These are phyloP conservation scores for Globomyces sp. DNA, from an alignment of 371 early-diverging fungal genomes.

Conservation along the genomic window DNA sequence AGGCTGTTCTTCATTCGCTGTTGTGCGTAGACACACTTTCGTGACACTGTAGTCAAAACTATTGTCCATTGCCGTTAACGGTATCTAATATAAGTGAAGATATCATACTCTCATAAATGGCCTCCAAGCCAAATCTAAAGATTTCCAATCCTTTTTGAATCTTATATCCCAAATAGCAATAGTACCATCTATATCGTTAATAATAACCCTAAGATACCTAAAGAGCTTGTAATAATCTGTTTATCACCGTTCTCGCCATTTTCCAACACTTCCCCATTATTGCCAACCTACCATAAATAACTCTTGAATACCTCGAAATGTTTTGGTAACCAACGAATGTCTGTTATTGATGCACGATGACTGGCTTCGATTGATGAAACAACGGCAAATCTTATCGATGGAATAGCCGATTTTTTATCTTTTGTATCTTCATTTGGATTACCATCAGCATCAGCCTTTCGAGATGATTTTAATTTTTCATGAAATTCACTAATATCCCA, in stretches of 20 bases:
- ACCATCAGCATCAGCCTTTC: conserved; percentile 30
- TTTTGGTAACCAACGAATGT: conserved; percentile 50
- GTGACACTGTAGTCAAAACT: conserved; percentile 57
- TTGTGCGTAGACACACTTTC: conserved; percentile 29
- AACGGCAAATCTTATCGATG: conserved; percentile 42
- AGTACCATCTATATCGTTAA: conserved; percentile 40
- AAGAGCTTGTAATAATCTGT: conserved; percentile 49
- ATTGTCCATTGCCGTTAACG: conserved; percentile 52
- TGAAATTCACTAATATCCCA: conserved; percentile 59
- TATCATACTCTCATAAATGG: conserved; percentile 46
- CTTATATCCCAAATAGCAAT: conserved; percentile 57
- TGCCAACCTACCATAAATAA: conserved; percentile 23
- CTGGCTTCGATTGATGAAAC: conserved; percentile 53
- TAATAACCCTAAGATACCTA: not conserved
- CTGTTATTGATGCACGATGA: conserved; percentile 45
- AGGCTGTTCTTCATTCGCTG: conserved; percentile 11
- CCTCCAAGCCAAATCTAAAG: conserved; percentile 53
- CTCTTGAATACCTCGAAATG: conserved; percentile 37
- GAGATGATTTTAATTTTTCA: conserved; percentile 45
- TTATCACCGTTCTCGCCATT: conserved; percentile 41
- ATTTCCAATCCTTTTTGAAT: conserved; percentile 47
- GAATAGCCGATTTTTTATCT: conserved; percentile 27
- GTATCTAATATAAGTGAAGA: not conserved
- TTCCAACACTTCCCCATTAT: conserved; percentile 45
- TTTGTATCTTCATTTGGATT: conserved; percentile 19